A percentile compares a stretch with the other conserved stretches of the same genome.
phyloP scores from a whole-genome alignment of 1,284 basidiomycete species.

The Pyrrhoderma noxium region DNA sequence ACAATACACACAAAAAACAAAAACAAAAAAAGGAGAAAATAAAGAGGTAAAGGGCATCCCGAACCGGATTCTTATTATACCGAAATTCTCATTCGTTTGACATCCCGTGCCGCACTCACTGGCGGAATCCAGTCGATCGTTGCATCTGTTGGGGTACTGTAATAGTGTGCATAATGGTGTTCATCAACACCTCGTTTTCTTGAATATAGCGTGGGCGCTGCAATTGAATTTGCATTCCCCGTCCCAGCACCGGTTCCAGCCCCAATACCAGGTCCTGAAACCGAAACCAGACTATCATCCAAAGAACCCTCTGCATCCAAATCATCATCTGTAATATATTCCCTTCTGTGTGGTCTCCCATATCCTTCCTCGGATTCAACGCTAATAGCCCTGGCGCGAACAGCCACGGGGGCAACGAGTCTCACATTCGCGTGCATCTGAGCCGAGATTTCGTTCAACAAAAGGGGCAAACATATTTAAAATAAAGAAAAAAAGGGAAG shows the following conservation, averaged over 20 bases:
- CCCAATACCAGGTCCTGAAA: too few relatives aligned
- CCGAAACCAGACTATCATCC: background rate
- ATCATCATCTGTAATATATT: background rate
- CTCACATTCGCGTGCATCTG: too few relatives aligned
- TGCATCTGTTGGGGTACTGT: slow-evolving; percentile 1
- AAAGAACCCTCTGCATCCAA: background rate
- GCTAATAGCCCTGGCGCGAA: too few relatives aligned
- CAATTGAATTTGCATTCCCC: background rate
- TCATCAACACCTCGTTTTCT: background rate
- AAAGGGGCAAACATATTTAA: too few relatives aligned
- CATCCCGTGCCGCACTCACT: slow-evolving; percentile 6
- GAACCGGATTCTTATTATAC: background rate
- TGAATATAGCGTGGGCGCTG: too few relatives aligned
- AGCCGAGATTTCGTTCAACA: too few relatives aligned
- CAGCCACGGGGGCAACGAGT: too few relatives aligned
- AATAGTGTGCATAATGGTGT: background rate
- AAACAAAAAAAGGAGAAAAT: background rate
- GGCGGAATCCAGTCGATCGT: slow-evolving; percentile 11
- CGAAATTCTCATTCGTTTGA: slow-evolving; percentile 1
- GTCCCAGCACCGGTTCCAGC: background rate
- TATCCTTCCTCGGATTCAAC: too few relatives aligned
- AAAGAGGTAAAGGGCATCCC: background rate
- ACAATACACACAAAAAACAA: too few relatives aligned
- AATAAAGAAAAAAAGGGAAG: too few relatives aligned
- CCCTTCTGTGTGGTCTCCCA: too few relatives aligned